Base-by-base conservation (phyloP, 2,329 filamentous ascomycete species). In the Endoconidiophora polonica region DNA sequence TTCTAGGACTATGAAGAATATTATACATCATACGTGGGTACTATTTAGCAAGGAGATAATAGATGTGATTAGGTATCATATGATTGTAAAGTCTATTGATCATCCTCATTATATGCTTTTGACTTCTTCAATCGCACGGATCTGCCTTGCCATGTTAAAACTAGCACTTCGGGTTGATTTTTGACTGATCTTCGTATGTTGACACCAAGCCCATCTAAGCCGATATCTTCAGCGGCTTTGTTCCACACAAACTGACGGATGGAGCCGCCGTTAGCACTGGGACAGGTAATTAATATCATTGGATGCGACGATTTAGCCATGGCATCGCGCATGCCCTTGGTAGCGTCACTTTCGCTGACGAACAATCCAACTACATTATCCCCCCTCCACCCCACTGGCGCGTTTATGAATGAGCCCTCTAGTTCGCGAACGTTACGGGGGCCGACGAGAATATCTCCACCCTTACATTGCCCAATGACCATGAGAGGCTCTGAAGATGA, bases 231-330 rank as follows among this genome's bases (percentile, higher is more conserved):
- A 2, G 81, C 82, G 42, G 65, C 69, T 36, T 64, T 63, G 60
- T 88, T 90, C 83, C 83, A 88, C 3, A 86, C 56, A 62, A 87
- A 74, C 65, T 88, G 82, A 58, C 71, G 64, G 20, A 86, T 60
- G 5, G 60, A 59, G 0, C 83, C 83, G 2, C 72, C 68, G 14
- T 58, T 58, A 1, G 72, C 72, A n/a, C 16, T 20, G 7, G 33
- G 12, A 53, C 83, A 77, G 50, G 74, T 76, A 23, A 84, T 63
- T 58, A 78, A 93, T 0, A 79, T 79, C 69, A 94, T 74, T 1
- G 86, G 83, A 67, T 74, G 79, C 37, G 66, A 63, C 59, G 81
- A 83, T 52, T 76, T 67, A 3, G 72, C 72, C 56, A 95, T 59
- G 22, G 85, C 78, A 44, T 86, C 79, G 52, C 84, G 68, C 2